A percentile compares a stretch with the other conserved stretches of the same genome.
phyloP scores from a whole-genome alignment of 75 land plant genomes.

The Adiantum capillusveneris region DNA sequence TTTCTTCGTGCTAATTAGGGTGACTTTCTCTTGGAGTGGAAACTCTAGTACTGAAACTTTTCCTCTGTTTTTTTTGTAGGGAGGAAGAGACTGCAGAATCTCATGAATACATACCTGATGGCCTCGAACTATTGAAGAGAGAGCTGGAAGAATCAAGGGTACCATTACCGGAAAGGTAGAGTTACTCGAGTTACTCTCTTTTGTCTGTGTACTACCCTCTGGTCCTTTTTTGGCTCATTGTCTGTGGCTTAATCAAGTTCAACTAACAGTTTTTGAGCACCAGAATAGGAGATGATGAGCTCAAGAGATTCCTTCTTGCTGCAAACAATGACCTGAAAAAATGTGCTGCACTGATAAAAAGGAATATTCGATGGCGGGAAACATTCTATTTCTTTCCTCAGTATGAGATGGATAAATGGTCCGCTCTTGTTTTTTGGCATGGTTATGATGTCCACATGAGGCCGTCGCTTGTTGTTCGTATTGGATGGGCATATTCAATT shows the following conservation, averaged over 20 bases:
- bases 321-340: constrained; percentile 52
- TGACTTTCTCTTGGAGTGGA: too few relatives aligned
- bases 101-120: too few relatives aligned
- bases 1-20: too few relatives aligned
- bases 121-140: too few relatives aligned
- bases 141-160: too few relatives aligned
- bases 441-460: constrained; percentile 46
- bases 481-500: constrained; percentile 60
- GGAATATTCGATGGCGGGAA: constrained; percentile 72
- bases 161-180: too few relatives aligned
- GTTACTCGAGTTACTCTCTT: too few relatives aligned
- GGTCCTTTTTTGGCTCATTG: too few relatives aligned
- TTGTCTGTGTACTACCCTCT: too few relatives aligned
- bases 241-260: neutral
- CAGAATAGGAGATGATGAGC: constrained; percentile 78
- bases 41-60: too few relatives aligned
- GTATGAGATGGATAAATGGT: constrained; percentile 65
- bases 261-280: neutral
- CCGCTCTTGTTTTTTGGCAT: constrained; percentile 86
- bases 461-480: constrained; percentile 76
- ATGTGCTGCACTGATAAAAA: constrained; percentile 36
- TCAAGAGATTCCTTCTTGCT: constrained; percentile 60
- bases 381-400: constrained; percentile 46
- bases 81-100: too few relatives aligned
- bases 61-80: too few relatives aligned